Base-by-base conservation (phyloP, 1,284 basidiomycete species). In the Pisolithus thermaeus region DNA sequence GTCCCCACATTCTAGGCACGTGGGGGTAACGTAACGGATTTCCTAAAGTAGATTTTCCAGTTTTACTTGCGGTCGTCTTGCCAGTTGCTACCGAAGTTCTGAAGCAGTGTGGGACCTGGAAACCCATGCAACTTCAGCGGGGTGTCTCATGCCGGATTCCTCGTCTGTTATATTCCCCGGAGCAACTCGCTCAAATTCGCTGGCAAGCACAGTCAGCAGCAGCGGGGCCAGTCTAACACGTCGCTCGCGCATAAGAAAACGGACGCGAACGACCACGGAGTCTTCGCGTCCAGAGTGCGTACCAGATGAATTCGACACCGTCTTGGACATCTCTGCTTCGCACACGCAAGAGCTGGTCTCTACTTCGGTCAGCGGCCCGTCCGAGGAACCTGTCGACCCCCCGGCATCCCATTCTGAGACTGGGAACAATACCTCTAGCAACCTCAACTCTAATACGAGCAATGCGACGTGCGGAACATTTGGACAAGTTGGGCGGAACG, bases 101-200 rank as follows among this genome's bases (percentile, higher is more conserved):
- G 49, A 55, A 53, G 50, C 22, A 20, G 25, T 27, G 23, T 53
- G 43, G 52, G 54, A 57, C 51, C 53, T 49, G 53, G 61, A 61
- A 63, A 54, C 55, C 25, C 41, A 56, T 56, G 54, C 45, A 40
- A 27, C 25, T 27, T 47, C 47, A 58, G 59, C 62, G 45, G 52
- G 46, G 51, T 47, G 55, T 55, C 56, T 54, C 47, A 66, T 66
- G 64, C 61, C 62, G 58, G 67, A 69, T 59, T 30, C 66, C 51
- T 61, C 66, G 38, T 54, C 58, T 46, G 4, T 53, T 1, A 42
- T 57, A 23, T 64, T 64, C 37, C 46, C 65, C 9, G 65, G 66
- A 20, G 64, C 67, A 0, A 67, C 67, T 41, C 75, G 75, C 59
- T 71, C 75, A 41, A 73, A 73, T 52, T 76, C 74, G 9, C 53